These are phyloP conservation scores for Gillenia trifoliata DNA, from an alignment of 306 rosid genomes.

Conservation along the genomic window DNA sequence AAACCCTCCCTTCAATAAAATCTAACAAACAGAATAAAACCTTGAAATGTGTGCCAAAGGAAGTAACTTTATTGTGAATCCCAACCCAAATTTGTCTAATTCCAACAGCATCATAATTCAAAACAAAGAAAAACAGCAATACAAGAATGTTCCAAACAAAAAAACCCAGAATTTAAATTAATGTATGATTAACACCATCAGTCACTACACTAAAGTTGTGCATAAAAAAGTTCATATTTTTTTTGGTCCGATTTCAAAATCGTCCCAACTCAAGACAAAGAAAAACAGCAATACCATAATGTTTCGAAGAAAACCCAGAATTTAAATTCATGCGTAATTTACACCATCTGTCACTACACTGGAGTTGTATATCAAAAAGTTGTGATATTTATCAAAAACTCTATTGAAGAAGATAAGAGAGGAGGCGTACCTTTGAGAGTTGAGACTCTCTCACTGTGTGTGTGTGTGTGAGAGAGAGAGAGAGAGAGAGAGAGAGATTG, in stretches of 20 bases:
- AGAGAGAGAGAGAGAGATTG: constrained; percentile 16
- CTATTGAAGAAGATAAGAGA: not conserved
- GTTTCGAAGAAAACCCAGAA: not conserved
- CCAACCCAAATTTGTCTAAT: not conserved
- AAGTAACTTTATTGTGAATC: not conserved
- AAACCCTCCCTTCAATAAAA: constrained; percentile 5
- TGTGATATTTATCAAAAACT: not conserved
- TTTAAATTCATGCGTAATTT: no score
- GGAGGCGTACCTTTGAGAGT: constrained; percentile 16
- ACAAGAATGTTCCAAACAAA: no score
- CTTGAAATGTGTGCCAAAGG: not conserved
- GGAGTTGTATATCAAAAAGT: not conserved
- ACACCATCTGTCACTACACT: not conserved
- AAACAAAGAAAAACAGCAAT: not conserved
- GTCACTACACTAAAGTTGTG: no score
- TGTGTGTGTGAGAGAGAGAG: constrained; percentile 1
- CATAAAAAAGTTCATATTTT: no score
- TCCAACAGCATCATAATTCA: not conserved
- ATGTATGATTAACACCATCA: no score
- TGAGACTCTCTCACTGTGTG: not conserved
- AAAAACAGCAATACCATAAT: no score
- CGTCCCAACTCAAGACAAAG: no score
- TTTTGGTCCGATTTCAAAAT: no score
- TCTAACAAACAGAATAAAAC: not conserved
- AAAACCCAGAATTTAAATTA: constrained; percentile 10